Percentiles rank a stretch among this genome's conserved stretches.
These are phyloP conservation scores for Eruca vesicaria DNA, from an alignment of 441 rosid genomes.

Conservation along the genomic window DNA sequence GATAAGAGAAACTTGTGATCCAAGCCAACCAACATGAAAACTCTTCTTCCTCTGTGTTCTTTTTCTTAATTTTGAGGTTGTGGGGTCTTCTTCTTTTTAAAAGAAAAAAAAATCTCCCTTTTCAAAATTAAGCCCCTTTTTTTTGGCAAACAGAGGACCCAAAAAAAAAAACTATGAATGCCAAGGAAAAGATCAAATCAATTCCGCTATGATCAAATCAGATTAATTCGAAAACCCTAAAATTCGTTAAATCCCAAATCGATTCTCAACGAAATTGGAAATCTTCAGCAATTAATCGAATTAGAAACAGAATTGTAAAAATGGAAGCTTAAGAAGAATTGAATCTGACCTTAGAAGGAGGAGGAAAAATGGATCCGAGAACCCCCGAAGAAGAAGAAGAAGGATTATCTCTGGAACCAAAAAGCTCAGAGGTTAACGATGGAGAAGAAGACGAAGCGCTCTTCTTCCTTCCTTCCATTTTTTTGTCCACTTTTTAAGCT, in stretches of 20 bases:
- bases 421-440: slow-evolving; percentile 65
- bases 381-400: slow-evolving; percentile 52
- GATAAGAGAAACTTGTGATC: slow-evolving; percentile 16
- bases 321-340: no score
- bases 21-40: slow-evolving; percentile 19
- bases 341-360: slow-evolving; percentile 52
- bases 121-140: not conserved
- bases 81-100: slow-evolving; percentile 21
- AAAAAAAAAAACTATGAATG: not conserved
- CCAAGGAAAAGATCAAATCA: not conserved
- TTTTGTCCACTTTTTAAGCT: slow-evolving; percentile 13
- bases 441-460: slow-evolving; percentile 41
- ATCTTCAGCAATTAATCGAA: not conserved
- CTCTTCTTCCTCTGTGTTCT: not conserved
- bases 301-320: no score
- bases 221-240: slow-evolving; percentile 19
- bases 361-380: slow-evolving; percentile 65
- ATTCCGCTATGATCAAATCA: slow-evolving; percentile 1
- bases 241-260: slow-evolving; percentile 8
- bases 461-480: slow-evolving; percentile 71
- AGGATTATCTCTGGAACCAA: slow-evolving; percentile 59
- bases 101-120: not conserved
- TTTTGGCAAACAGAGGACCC: not conserved
- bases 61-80: slow-evolving; percentile 11
- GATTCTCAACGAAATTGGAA: not conserved